Evolutionary conservation across 306 rosid species (phyloP), one percentile per base, ranked within the genome.

Genomic region (Psophocarpus tetragonolobus): DNA sequence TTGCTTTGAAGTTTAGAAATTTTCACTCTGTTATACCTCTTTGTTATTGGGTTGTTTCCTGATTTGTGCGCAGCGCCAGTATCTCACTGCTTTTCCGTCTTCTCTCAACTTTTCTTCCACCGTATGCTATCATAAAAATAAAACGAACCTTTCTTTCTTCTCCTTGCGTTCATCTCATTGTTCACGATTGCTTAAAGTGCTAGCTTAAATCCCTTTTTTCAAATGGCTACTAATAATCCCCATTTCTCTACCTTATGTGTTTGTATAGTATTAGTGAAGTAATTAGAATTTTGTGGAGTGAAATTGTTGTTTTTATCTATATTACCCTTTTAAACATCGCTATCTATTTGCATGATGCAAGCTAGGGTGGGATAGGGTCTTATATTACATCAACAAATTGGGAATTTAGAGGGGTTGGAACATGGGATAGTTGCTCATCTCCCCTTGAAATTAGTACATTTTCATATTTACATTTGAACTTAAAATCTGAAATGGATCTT

Each of bases 401-500:
- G 42, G 53, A 80, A 51, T 50, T 26, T 27, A 60, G 68, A 5
- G 17, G 23, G 61, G 61, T 54, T 4, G 30, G 53, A 8, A 44
- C 18, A 4, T 21, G 35, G 74, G 42, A 15, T 56, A 45, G 62
- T 61, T 45, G 44, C 6, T 30, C 11, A 15, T n/a, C 6, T 2
- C 8, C 29, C 20, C 33, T 0, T 73, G 56, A 5, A 48, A 13
- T 42, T 68, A 44, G 24, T 17, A n/a, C 5, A 5, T 8, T 51
- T 27, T 9, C 41, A 44, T 50, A 18, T 1, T 71, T 30, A 33
- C 35, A 77, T 68, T 6, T 66, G 58, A 65, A 65, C 65, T 56
- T 26, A 56, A 41, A 65, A 65, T 53, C 65, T 56, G 36, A 56
- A 41, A 65, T 73, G 61, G 17, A 29, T 80, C 17, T 29, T 4